phyloP scores from a whole-genome alignment of 179 eudicot species.

The Amaranthus tricolor region DNA sequence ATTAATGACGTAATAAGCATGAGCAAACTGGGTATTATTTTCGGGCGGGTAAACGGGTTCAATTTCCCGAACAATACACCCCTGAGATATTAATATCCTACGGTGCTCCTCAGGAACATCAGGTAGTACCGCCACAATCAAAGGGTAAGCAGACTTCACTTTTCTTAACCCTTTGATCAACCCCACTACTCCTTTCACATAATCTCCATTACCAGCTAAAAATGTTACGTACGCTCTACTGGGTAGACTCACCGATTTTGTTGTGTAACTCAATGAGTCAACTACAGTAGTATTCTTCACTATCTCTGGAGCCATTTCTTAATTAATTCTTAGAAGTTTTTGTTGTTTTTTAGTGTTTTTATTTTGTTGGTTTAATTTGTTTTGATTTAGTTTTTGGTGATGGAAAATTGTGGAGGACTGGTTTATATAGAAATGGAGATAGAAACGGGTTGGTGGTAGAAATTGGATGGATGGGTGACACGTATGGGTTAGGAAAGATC shows the following conservation, averaged over 20 bases:
- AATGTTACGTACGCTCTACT: conserved; percentile 62
- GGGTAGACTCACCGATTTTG: conserved; percentile 10
- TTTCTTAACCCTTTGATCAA: conserved; percentile 65
- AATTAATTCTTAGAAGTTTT: not conserved
- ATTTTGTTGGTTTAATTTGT: not conserved
- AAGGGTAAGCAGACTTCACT: conserved; percentile 50
- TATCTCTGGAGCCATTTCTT: conserved; percentile 40
- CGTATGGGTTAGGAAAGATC: conserved; percentile 10
- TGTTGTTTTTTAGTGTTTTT: not conserved
- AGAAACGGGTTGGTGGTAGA: not conserved
- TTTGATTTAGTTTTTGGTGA: not conserved
- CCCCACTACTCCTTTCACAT: conserved; percentile 69
- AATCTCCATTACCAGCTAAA: conserved; percentile 71
- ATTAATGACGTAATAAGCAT: conserved; percentile 61
- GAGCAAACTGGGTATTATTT: conserved; percentile 42
- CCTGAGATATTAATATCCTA: conserved; percentile 38
- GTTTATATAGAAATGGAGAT: conserved; percentile 20
- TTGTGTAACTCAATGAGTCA: not conserved
- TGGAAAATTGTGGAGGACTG: not conserved
- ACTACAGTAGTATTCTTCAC: conserved; percentile 15
- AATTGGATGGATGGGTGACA: conserved; percentile 10
- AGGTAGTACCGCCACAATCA: conserved; percentile 64
- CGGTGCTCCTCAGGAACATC: conserved; percentile 74
- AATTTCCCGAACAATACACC: conserved; percentile 56
- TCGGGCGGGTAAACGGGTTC: conserved; percentile 55